These are phyloP conservation scores for Coccomyxa subellipsoidea DNA, from an alignment of 163 green algal species.

Conservation along the genomic window DNA sequence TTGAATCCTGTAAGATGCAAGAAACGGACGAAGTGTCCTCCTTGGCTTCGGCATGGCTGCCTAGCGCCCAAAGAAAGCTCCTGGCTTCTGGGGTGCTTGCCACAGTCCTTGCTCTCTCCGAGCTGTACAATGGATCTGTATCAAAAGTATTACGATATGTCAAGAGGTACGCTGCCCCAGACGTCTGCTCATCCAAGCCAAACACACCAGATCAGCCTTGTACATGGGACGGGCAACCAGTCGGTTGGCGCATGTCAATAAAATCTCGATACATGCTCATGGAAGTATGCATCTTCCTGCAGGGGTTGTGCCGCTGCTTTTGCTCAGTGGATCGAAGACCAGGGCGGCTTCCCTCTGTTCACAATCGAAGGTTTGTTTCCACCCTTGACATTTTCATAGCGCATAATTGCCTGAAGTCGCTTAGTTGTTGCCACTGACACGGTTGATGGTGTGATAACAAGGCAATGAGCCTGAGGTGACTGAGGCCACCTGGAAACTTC, in stretches of 20 bases:
- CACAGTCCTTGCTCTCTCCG: not conserved
- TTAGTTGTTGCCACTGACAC: too few species aligned
- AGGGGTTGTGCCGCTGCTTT: slow-evolving; percentile 47
- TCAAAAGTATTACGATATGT: slow-evolving; percentile 20
- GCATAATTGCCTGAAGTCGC: not conserved
- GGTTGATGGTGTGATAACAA: not conserved
- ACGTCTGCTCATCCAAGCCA: not conserved
- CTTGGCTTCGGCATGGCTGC: slow-evolving; percentile 3
- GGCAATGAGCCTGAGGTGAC: slow-evolving; percentile 38
- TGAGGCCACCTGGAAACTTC: slow-evolving; percentile 24
- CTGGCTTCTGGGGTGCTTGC: slow-evolving; percentile 4
- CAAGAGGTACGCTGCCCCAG: slow-evolving; percentile 15
- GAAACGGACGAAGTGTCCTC: not conserved
- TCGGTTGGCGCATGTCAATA: not conserved
- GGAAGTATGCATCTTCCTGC: not conserved
- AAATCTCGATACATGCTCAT: not conserved
- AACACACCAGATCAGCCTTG: not conserved
- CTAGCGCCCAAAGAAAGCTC: slow-evolving; percentile 4
- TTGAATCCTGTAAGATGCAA: not conserved
- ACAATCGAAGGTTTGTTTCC: slow-evolving; percentile 40
- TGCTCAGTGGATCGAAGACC: slow-evolving; percentile 56
- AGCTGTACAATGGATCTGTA: slow-evolving; percentile 33
- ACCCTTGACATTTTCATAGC: not conserved
- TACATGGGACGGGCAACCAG: not conserved
- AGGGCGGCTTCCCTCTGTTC: slow-evolving; percentile 47